A percentile compares a stretch with the other conserved stretches of the same genome.
Evolutionary conservation across 106 monocot species (phyloP).

Genomic region (Iris macrosiphon): DNA sequence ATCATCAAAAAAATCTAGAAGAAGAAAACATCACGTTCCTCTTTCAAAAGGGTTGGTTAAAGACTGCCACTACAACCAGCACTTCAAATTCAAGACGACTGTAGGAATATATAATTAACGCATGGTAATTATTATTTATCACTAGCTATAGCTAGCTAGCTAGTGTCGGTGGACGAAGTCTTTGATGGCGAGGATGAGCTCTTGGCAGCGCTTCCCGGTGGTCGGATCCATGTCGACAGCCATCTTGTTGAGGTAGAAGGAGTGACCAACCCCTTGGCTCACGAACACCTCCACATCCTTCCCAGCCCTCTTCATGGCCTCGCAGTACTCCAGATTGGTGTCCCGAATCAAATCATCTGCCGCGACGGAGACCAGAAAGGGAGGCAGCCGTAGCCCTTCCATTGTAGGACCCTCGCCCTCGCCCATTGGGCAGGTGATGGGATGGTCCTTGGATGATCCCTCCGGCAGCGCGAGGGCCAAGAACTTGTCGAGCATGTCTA

Average conservation of each 20-base stretch:
- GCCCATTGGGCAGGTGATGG: slow-evolving; percentile 77
- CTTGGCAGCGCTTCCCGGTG: slow-evolving; percentile 24
- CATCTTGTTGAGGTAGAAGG: slow-evolving; percentile 67
- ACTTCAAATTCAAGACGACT: too few species aligned
- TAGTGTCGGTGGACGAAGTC: slow-evolving; percentile 53
- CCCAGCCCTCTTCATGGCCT: slow-evolving; percentile 48
- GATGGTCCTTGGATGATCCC: slow-evolving; percentile 70
- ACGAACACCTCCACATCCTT: slow-evolving; percentile 63
- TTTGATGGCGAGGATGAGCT: slow-evolving; percentile 49
- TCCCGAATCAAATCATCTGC: slow-evolving; percentile 64
- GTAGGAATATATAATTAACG: too few species aligned
- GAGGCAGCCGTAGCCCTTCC: slow-evolving; percentile 40
- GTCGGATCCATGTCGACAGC: slow-evolving; percentile 49
- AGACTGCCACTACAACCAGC: too few species aligned
- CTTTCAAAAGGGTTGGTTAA: too few species aligned
- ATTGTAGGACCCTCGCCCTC: slow-evolving; percentile 25
- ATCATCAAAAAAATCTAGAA: too few species aligned
- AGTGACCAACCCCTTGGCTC: slow-evolving; percentile 45
- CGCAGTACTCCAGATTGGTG: slow-evolving; percentile 74
- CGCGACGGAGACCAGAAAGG: slow-evolving; percentile 61
- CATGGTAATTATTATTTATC: too few species aligned
- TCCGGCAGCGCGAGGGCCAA: slow-evolving; percentile 41
- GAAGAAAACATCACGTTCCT: too few species aligned
- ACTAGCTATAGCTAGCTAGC: slow-evolving; percentile 2
- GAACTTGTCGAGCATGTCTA: slow-evolving; percentile 83